phyloP scores from a whole-genome alignment of 352 stramenopile genomes.

The Pythium rishiriense region DNA sequence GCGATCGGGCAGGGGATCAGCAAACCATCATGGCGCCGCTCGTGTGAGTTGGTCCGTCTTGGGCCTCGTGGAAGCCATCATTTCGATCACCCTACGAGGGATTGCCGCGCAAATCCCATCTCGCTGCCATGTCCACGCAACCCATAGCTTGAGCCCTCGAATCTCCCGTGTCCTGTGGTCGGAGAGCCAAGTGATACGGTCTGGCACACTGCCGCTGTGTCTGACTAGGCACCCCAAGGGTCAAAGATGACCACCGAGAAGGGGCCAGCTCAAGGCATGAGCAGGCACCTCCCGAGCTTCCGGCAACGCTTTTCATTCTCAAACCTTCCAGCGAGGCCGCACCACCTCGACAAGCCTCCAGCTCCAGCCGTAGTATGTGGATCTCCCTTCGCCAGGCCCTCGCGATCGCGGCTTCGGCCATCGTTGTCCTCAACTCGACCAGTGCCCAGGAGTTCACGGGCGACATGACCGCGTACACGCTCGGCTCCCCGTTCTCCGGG shows the following conservation, averaged over 20 bases:
- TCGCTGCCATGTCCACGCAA: not conserved
- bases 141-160: not conserved
- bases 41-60: too few species aligned
- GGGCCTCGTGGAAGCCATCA: not conserved
- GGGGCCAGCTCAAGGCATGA: too few species aligned
- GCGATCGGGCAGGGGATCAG: too few species aligned
- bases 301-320: not conserved
- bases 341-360: too few species aligned
- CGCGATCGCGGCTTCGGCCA: not conserved
- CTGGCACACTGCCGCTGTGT: too few species aligned
- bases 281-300: too few species aligned
- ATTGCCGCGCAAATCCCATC: not conserved
- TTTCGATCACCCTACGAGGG: not conserved
- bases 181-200: too few species aligned
- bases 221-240: too few species aligned
- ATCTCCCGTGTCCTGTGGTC: not conserved
- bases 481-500: slow-evolving; percentile 9
- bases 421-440: not conserved
- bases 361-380: too few species aligned
- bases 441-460: slow-evolving; percentile 9
- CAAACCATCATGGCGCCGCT: too few species aligned
- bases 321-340: not conserved
- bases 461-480: slow-evolving; percentile 25
- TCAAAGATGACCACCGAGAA: too few species aligned
- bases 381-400: not conserved